Evolutionary conservation across 2,329 filamentous ascomycete species (phyloP), one percentile per base, ranked within the genome.

Genomic region (Fusarium torreyae): DNA sequence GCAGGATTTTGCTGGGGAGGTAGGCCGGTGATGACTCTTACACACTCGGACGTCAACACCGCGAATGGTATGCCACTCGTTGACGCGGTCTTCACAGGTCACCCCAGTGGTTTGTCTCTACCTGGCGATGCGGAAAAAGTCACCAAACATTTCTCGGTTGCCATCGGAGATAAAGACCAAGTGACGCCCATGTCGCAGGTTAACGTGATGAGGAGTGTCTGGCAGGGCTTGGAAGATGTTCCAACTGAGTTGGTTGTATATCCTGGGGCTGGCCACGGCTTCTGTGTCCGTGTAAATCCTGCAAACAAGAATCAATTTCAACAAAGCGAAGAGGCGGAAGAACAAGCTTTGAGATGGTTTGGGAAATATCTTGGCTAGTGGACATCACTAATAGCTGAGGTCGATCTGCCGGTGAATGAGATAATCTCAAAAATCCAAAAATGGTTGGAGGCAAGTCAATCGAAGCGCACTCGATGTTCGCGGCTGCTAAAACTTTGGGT

Each of bases 1-100:
- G 86, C 86, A 0, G 89, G 88, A 1, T 90, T 88, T 78, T 90
- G 87, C 80, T 90, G 88, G 88, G 88, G 88, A 33, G 88, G 87
- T 33, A 86, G 86, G 69, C 84, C 89, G 68, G 77, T 82, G 3
- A 73, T 87, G 14, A 73, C 82, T n/a, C 81, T 90, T 6, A 79
- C 82, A 10, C 80, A 82, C 20, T 2, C 26, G 18, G 44, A 46
- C 28, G 28, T 11, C 10, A 53, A 17, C 7, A 28, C 49, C 17
- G 20, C 20, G 4, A 13, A 43, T 43, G 39, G 45, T 18, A 43
- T 7, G 7, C 13, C 36, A 6, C 48, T 57, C 4, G 50, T 57
- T 4, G 55, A 57, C 4, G 46, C 55, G 14, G 55, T 40, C 3
- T 57, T 57, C 13, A 22, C 39, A 2, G 46, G 55, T 6, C 55